phyloP scores from a whole-genome alignment of 2,329 filamentous ascomycete genomes.

The Malbranchea zuffiana region DNA sequence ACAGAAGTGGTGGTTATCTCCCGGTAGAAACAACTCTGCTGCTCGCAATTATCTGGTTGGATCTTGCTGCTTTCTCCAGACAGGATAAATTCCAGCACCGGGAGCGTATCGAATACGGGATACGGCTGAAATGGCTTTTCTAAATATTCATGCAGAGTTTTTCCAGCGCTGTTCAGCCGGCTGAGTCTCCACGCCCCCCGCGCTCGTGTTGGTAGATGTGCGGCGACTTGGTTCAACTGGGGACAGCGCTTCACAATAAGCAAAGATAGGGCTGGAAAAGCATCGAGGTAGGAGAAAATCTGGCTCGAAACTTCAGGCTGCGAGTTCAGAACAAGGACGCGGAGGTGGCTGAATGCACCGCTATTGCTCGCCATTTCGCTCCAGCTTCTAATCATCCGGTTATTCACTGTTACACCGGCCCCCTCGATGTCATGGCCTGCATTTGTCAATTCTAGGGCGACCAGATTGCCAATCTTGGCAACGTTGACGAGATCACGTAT shows the following conservation, averaged over 20 bases:
- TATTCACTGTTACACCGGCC: conserved; percentile 21
- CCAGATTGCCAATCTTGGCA: conserved; percentile 30
- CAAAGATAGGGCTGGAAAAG: conserved; percentile 27
- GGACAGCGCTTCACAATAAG: conserved; percentile 27
- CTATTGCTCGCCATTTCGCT: conserved; percentile 25
- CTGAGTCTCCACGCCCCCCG: too few relatives aligned
- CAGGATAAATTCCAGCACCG: too few relatives aligned
- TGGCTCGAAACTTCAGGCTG: conserved; percentile 25
- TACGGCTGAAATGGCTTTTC: too few relatives aligned
- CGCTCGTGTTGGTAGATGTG: too few relatives aligned
- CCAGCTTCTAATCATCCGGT: conserved; percentile 35
- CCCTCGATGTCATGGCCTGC: conserved; percentile 12
- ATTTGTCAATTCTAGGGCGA: conserved; percentile 28
- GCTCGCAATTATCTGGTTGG: too few relatives aligned
- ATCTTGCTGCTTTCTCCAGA: too few relatives aligned
- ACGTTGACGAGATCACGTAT: conserved; percentile 30
- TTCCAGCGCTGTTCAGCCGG: too few relatives aligned
- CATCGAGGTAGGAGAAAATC: conserved; percentile 25
- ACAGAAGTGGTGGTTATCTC: too few relatives aligned
- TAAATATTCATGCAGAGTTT: too few relatives aligned
- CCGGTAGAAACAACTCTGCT: too few relatives aligned
- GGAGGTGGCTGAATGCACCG: conserved; percentile 29
- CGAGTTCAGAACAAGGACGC: conserved; percentile 26
- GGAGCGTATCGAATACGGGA: too few relatives aligned
- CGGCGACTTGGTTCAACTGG: too few relatives aligned